Evolutionary conservation across 2,329 filamentous ascomycete genomes (phyloP), one percentile per base, ranked within the genome.

Genomic region (Biscogniauxia marginata): DNA sequence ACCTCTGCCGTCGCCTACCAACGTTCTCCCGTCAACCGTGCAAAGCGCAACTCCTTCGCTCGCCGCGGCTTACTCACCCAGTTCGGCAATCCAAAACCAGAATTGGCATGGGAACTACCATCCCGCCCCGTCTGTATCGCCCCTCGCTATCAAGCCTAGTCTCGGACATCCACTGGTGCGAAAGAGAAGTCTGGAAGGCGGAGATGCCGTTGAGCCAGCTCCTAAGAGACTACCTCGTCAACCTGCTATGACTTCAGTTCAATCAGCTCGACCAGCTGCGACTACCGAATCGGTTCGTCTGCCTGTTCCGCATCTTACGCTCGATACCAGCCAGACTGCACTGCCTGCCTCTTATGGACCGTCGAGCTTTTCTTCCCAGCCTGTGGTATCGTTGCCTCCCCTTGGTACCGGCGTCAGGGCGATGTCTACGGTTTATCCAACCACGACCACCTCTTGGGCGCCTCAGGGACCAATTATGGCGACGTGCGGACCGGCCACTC

Each of bases 401-500:
- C 72, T 90, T 16, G 81, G 82, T 13, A 76, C 81, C 11, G 79
- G 80, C n/a, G 74, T 82, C 34, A 84, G 89, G 49, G 84, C 91
- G 7, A 93, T 96, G 87, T 82, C 88, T 6, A 85, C 89, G 18
- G 87, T 92, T 1, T 96, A 90, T 70, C 81, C 85, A 25, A 74
- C 78, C 9, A 76, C 85, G 1, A 67, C 71, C 55, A 62, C 70
- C 23, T 62, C 71, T 55, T 75, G 75, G 67, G 65, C 73, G 16
- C 73, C 75, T 48, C 73, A 75, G 49, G 71, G 71, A 16, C 51
- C 71, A 0, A 48, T 68, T 3, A 44, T 69, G 16, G 61, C 68
- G 8, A 71, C 70, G 2, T 73, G 64, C 45, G 70, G 70, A 20
- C 67, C 71, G 4, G 65, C 69, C 48, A 67, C 71, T n/a, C 66